Conservation (phyloP, 2,329 filamentous ascomycete genomes). For the Xylaria sp. region DNA sequence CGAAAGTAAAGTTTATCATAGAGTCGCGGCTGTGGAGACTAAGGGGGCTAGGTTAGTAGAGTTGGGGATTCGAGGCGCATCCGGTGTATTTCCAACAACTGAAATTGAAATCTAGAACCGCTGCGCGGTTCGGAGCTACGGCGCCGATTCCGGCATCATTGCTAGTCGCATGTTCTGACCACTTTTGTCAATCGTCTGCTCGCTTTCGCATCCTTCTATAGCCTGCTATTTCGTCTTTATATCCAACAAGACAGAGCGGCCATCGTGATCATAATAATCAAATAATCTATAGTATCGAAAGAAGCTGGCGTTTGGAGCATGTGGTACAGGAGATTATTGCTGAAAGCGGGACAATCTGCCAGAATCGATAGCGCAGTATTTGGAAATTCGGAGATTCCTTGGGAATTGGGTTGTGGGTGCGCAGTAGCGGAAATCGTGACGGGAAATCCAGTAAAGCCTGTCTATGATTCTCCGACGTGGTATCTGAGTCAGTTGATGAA, state of each 20-base stretch:
- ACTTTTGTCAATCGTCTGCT: not conserved
- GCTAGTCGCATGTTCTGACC: not conserved
- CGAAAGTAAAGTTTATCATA: too few species aligned
- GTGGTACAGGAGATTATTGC: too few species aligned
- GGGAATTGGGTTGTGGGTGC: not conserved
- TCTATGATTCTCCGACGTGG: not conserved
- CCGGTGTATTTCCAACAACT: not conserved
- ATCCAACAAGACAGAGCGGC: too few species aligned
- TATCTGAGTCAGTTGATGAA: constrained; percentile 3
- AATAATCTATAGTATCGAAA: too few species aligned
- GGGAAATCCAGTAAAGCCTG: not conserved
- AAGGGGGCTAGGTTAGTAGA: too few species aligned
- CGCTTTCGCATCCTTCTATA: not conserved
- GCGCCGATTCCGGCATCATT: not conserved
- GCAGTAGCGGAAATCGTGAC: not conserved
- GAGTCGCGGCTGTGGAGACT: too few species aligned
- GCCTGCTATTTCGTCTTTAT: too few species aligned
- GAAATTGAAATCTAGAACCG: not conserved
- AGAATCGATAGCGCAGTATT: not conserved
- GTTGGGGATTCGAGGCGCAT: not conserved
- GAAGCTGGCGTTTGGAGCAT: too few species aligned
- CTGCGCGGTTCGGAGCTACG: not conserved
- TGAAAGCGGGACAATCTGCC: too few species aligned
- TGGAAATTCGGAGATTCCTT: not conserved
- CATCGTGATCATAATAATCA: too few species aligned